Conservation (phyloP, 371 early-diverging fungal genomes). For the Mucor saturninus region DNA sequence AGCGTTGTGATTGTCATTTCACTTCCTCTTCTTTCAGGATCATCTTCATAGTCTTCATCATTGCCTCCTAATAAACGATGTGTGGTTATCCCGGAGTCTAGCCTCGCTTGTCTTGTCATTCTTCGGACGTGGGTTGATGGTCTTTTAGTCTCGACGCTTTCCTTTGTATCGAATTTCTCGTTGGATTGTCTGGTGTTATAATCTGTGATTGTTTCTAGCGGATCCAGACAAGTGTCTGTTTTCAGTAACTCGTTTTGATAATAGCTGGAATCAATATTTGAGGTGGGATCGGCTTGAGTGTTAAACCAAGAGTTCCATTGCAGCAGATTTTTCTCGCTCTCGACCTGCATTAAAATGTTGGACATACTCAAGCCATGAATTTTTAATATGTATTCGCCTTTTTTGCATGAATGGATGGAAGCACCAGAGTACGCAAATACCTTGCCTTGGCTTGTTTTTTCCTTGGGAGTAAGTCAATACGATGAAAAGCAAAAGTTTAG, state of each 20-base stretch:
- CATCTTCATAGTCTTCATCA: conserved; percentile 8
- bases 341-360: conserved; percentile 58
- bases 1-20: conserved; percentile 21
- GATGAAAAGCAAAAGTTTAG: too few species aligned
- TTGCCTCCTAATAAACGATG: conserved; percentile 8
- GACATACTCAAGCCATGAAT: conserved; percentile 45
- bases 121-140: not conserved
- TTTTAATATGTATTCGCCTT: conserved; percentile 48
- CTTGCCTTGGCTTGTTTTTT: conserved; percentile 42
- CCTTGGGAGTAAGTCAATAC: too few species aligned
- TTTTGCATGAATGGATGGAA: conserved; percentile 34
- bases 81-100: conserved; percentile 26
- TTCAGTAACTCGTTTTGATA: conserved; percentile 5
- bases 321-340: conserved; percentile 42
- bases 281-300: not conserved
- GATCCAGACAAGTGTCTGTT: not conserved
- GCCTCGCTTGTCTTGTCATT: not conserved
- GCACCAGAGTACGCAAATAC: conserved; percentile 53
- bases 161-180: too few species aligned
- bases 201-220: not conserved
- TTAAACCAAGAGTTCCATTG: conserved; percentile 55
- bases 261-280: not conserved
- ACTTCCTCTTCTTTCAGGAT: conserved; percentile 19
- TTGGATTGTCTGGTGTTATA: not conserved
- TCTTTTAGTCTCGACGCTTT: not conserved